Evolutionary conservation across 257 asterid genomes (phyloP), one percentile per base, ranked within the genome.

Genomic region (Solanum pinnatisectum): DNA sequence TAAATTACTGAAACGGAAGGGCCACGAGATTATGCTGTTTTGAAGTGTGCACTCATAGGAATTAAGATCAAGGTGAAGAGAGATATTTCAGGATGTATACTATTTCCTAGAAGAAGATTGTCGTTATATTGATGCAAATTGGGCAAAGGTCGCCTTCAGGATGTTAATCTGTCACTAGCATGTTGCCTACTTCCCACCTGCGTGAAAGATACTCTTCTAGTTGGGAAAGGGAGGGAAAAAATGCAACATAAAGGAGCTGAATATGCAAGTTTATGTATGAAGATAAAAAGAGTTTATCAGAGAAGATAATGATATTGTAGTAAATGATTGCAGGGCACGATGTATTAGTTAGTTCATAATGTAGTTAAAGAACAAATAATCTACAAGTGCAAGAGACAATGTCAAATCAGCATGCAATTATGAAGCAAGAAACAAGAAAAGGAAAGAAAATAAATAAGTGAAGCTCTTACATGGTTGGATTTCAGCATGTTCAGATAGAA

Each of bases 401-500:
- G 18, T 74, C 52, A 74, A 37, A 74, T 36, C 83, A 74, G 32
- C 32, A 22, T 22, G 20, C 16, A 36, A 73, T 35, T 37, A 36
- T 44, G 85, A 44, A 79, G 67, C 27, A 30, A 79, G 67, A 16
- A 30, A 79, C 5, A 18, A 52, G n/a, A 84, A 78, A 20, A 78
- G 25, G 32, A 67, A 39, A 44, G 46, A 39, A 15, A 81, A 79
- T 6, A 52, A 82, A 70, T 39, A 25, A 49, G 87, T 73, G 71
- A 25, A 87, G 85, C 89, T 84, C 95, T 92, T 87, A 96, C 99
- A 16, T 97, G 94, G 86, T 97, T 94, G 40, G 94, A 93, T 90
- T 95, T 96, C 90, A 96, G 88, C 42, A 92, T 88, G 89, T 92
- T 93, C 88, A 95, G 89, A 87, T 92, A 37, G 88, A 92, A 5